Base-by-base conservation (phyloP, 202 grass and related monocot species). In the Zoysia matrella region DNA sequence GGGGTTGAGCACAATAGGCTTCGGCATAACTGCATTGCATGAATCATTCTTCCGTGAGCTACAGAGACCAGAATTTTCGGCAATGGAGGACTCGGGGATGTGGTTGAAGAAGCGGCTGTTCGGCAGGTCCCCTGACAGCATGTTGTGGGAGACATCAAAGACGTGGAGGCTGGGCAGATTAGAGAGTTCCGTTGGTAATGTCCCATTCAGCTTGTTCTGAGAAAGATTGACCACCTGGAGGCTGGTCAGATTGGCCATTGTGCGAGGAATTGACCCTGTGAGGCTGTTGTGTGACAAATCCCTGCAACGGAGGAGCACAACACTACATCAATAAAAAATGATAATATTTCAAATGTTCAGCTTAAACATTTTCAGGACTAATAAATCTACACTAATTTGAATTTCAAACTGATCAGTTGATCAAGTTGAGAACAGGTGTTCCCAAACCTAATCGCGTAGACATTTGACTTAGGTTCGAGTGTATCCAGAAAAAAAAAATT, bases 1-100 rank as follows among this genome's bases (percentile, higher is more conserved):
- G 36, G 96, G 96, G 46, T 98, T 98, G 11, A 98, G 85, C 73
- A 98, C 96, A 60, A 98, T 95, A 0, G 96, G 96, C 82, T 98
- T 98, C n/a, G 96, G 96, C 83, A 98, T 90, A 54, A 92, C 78
- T 10, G 70, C 47, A 1, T 22, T 74, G 80, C 92, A 95, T 63
- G 92, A 91, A 70, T 76, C 70, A 65, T 98, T 95, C 68, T 88
- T 87, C 50, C 78, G 51, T 2, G 90, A 88, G 39, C 85, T 90
- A 56, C 92, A 95, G 47, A 98, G 73, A 12, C 86, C 90, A 18
- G 83, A 63, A 80, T 98, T 98, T 64, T 91, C 87, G 6, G 72
- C 60, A 14, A 98, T 3, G 12, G 83, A 22, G 22, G 22, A 22
- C 22, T 22, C 22, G 22, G 22, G 22, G 22, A 22, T 22, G 22